Evolutionary conservation across 2,329 filamentous ascomycete genomes (phyloP), one percentile per base, ranked within the genome.

Genomic region (Alternaria infectoria): DNA sequence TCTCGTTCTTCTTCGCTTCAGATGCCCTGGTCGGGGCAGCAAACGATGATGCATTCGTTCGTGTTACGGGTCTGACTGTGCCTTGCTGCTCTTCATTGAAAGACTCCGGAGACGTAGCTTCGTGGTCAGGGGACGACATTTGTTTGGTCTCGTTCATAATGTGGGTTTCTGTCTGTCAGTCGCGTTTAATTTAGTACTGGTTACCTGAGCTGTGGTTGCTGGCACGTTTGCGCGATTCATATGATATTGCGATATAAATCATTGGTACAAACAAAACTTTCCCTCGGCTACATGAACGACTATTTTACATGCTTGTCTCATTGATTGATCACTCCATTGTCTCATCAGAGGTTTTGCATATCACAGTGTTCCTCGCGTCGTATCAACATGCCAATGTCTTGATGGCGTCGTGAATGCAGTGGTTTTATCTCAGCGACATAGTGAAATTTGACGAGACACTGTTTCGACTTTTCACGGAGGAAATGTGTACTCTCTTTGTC

Each of bases 1-100:
- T 63, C 6, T 63, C 60, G 4, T 57, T 57, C 40, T 63, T 55
- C 43, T 59, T 65, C 15, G 63, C 63, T 21, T 49, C 43, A 1
- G 56, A 65, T 2, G 60, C 51, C 12, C 49, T 59, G 2, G 63
- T 65, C 19, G 51, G 60, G 9, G 56, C 52, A 13, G 52, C 47
- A 6, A 59, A 65, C 0, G 46, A 57, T 6, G 59, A 52, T 15
- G 15, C 36, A 26, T 56, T 47, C 7, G n/a, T 11, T 56, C 30
- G 52, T 25, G 25, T 12, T 44, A 32, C 4, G 13, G 30, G 32
- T 2, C 52, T 44, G 19, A 32, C 9, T 32, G 2, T 30, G 2
- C 11, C n/a, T 15, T 60, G 32, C 19, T 36, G 12, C 9, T 50
- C 32, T 8, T 13, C 28, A 10, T 6, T 2, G 4, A 10, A 17